Evolutionary conservation across 768 basidiomycete genomes (phyloP).

Genomic region (Agaricus subrufescens): DNA sequence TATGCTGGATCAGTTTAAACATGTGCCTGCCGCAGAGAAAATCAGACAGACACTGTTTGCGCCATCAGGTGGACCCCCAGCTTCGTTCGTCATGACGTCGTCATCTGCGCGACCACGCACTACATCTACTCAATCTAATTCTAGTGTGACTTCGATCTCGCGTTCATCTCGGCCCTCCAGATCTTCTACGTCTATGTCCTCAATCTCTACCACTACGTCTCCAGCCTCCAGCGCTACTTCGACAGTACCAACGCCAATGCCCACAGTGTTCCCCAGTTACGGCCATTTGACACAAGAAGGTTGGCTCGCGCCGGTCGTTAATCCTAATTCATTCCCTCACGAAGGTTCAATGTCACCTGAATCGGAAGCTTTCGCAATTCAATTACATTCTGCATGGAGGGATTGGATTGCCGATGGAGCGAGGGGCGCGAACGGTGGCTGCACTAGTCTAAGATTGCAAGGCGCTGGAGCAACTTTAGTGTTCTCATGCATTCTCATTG

Average conservation of each 20-base stretch:
- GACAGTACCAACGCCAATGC: neutral
- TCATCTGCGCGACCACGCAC: conserved; percentile 11
- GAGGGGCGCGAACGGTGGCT: conserved; percentile 26
- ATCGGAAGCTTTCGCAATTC: conserved; percentile 73
- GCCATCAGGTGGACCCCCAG: conserved; percentile 9
- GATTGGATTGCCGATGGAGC: conserved; percentile 66
- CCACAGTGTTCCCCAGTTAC: conserved; percentile 16
- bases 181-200: neutral
- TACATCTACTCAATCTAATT: conserved; percentile 4
- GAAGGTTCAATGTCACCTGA: conserved; percentile 63
- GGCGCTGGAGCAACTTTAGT: neutral
- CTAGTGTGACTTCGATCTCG: too few species aligned
- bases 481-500: neutral
- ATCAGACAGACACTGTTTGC: conserved; percentile 38
- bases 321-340: conserved; percentile 52
- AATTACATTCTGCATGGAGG: conserved; percentile 68
- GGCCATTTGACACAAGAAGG: conserved; percentile 53
- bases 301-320: conserved; percentile 71
- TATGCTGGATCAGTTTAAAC: conserved; percentile 40
- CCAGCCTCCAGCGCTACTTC: neutral
- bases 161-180: too few species aligned
- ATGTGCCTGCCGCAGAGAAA: conserved; percentile 55
- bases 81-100: conserved; percentile 12
- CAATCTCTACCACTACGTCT: conserved; percentile 2
- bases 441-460: neutral